Base-by-base conservation (phyloP, 176 grass and related monocot genomes). In the Cymbopogon citratus region DNA sequence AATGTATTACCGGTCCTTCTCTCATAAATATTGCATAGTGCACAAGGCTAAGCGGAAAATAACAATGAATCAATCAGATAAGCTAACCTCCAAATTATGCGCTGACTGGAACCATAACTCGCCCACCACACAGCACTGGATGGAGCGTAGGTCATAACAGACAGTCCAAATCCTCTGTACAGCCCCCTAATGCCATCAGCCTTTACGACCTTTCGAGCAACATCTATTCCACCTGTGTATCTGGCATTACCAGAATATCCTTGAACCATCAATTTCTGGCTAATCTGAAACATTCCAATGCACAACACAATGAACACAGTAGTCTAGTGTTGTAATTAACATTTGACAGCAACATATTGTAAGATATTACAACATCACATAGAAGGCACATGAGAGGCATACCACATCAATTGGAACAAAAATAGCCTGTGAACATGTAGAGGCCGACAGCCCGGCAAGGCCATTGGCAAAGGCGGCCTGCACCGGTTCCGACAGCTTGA, bases 191-290 rank as follows among this genome's bases (percentile, higher is more conserved):
- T 33, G 31, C 31, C 31, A 33, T 33, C 31, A 33, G 31, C 31
- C 31, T 33, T 1, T 33, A 33, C 3, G 31, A 33, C 31, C 31
- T 33, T 33, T 33, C 31, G 31, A 33, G 31, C 31, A 33, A 33
- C 31, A 33, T 33, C 31, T 33, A 33, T 33, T 33, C 31, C 31
- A 12, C 9, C 43, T 45, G 3, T 45, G 43, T 45, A 99, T 74
- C 67, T 91, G 5, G 74, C 87, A 72, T 93, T 81, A 29, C 96
- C 96, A 83, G 91, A 99, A 84, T 99, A 95, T 73, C 96, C 92
- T 91, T 95, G 92, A 78, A 99, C 96, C 96, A 99, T 99, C 89
- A 99, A 89, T 86, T 95, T 99, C 90, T 99, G 92, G 79, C 96
- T 99, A 86, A 99, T 83, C 92, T 98, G 82, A 82, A 73, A 73